Evolutionary conservation across 441 rosid genomes (phyloP), one percentile per base, ranked within the genome.

Genomic region (Daphne laureola): DNA sequence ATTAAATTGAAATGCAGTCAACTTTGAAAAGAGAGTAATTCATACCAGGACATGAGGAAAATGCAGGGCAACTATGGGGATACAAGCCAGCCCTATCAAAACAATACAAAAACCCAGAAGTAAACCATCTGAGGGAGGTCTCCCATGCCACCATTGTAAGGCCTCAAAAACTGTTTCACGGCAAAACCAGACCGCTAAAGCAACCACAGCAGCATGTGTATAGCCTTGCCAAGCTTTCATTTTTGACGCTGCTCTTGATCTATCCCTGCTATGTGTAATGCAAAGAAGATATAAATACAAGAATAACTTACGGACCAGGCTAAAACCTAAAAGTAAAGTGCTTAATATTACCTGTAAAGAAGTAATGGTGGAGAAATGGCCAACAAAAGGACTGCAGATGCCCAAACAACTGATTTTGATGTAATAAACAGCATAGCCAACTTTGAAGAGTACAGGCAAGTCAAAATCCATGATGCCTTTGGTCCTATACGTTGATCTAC

Each of bases 151-250:
- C 98, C 95, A 84, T 42, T 90, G 98, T 12, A 93, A 79, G 43
- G 93, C 97, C 73, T 93, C 97, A 75, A 90, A 93, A 57, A 87
- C 83, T 44, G 97, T 83, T 79, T 90, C 98, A 43, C 96, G 95
- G 78, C 89, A 90, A 67, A 87, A 82, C 98, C 98, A 93, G 57
- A 93, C 90, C n/a, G 97, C 82, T 51, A 90, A 48, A 51, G 90
- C 78, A 73, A 93, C 90, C 67, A 93, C 90, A 56, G 66, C 51
- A 40, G 89, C 90, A 71, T 93, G 98, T 14, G 67, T 75, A 77
- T 90, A 93, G 70, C 96, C 98, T 77, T 93, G 97, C 96, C 96
- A 90, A 64, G 81, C 76, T 78, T 82, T 93, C 97, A 93, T 93
- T 77, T 81, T 93, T 54, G 90, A 78, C 59, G 77, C 83, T 55